Base-by-base conservation (phyloP, 73 alveolate genomes). In the Paramecium tetraurelia region DNA sequence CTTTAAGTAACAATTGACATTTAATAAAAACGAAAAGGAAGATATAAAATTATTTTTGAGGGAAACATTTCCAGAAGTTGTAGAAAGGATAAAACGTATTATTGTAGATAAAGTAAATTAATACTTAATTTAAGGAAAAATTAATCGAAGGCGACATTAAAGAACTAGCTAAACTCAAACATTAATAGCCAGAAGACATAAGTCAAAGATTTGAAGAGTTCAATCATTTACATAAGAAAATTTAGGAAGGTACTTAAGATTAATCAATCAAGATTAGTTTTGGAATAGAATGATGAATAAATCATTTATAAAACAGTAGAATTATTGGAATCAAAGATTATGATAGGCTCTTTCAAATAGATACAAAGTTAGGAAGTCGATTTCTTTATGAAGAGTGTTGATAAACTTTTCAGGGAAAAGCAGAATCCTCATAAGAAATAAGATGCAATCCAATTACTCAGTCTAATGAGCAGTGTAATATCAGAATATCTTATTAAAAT, bases 11-110 rank as follows among this genome's bases (percentile, higher is more conserved):
- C 4, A 44, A 80, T 12, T 44, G 31, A 18, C 70, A 31, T 16
- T 7, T 7, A 22, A 14, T n/a, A 80, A 80, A 46, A 44, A 18
- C 8, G 75, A 44, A 63, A 22, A 43, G 48, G 90, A 80, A 20
- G 63, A 41, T 9, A 80, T 80, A 2, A 44, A 41, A 80, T 44
- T 27, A 11, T 80, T 80, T 80, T 22, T 44, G 22, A 80, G 70
- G 12, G 90, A 80, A 43, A 80, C 90, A 44, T 80, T 80, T 48
- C 90, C 90, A 43, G 46, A 80, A 43, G 14, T 44, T 24, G 29
- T 80, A 5, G 75, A 80, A 10, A 80, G 24, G n/a, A 20, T 80
- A 41, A 76, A 80, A 46, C 46, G 90, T 9, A 80, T 80, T 9
- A 46, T 46, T 21, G 33, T n/a, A 20, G 90, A 80, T 24, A 44